These are phyloP conservation scores for Penicillium decumbens DNA, from an alignment of 2,329 filamentous ascomycete species.

Conservation along the genomic window DNA sequence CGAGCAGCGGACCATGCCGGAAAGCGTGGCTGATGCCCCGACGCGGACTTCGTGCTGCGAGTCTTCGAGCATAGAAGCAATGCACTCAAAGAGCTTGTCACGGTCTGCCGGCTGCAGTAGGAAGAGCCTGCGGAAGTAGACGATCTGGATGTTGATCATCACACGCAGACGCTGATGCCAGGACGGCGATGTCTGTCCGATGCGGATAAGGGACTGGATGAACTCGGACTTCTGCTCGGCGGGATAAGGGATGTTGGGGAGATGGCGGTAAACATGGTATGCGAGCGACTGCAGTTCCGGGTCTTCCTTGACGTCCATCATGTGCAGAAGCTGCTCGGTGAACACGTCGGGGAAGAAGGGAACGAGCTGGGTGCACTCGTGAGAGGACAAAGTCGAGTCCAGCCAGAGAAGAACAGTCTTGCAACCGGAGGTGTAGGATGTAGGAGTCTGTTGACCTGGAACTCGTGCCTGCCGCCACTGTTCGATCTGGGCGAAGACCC, in stretches of 20 bases:
- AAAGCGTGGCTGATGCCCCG: conserved; percentile 85
- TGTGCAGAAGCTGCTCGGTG: conserved; percentile 89
- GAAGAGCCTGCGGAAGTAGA: conserved; percentile 96
- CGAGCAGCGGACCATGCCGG: conserved; percentile 97
- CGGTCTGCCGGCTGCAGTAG: conserved; percentile 71
- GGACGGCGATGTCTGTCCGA: conserved; percentile 75
- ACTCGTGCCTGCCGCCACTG: conserved; percentile 79
- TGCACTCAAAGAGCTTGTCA: conserved; percentile 76
- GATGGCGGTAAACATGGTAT: conserved; percentile 93
- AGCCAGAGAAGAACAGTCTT: conserved; percentile 97
- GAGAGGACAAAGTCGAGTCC: conserved; percentile 81
- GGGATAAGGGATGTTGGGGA: conserved; percentile 91
- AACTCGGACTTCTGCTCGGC: conserved; percentile 79
- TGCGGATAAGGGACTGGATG: conserved; percentile 77
- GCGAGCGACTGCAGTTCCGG: conserved; percentile 89
- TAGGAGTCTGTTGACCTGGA: conserved; percentile 87
- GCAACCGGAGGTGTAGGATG: conserved; percentile 88
- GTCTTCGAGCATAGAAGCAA: conserved; percentile 93
- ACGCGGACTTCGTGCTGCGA: conserved; percentile 88
- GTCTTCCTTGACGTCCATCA: conserved; percentile 99
- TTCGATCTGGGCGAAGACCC: conserved; percentile 75
- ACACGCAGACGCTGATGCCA: conserved; percentile 96
- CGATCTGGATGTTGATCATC: conserved; percentile 96
- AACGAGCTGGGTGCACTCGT: conserved; percentile 86
- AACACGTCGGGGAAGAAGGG: conserved; percentile 86